Evolutionary conservation across 306 rosid genomes (phyloP).

Genomic region (Gleditsia sinensis): DNA sequence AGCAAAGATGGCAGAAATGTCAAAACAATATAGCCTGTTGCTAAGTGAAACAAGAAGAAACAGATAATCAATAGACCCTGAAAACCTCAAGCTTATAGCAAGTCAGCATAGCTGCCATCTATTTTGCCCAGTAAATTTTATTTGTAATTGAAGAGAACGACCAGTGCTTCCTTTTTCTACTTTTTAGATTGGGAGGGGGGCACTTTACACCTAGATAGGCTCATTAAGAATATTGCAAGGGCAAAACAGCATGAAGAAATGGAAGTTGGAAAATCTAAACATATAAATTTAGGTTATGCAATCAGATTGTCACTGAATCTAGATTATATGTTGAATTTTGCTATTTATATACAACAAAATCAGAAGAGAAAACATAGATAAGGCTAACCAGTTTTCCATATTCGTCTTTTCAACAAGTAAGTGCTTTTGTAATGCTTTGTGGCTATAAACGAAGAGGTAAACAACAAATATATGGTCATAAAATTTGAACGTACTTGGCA

Average conservation of each 20-base stretch:
- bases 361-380: background rate
- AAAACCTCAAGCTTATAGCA: constrained; percentile 19
- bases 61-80: background rate
- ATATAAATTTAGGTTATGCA: no score
- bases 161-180: background rate
- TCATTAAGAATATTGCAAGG: constrained; percentile 1
- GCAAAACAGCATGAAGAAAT: constrained; percentile 1
- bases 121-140: constrained; percentile 1
- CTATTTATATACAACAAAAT: background rate
- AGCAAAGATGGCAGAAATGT: constrained; percentile 33
- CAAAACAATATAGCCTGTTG: constrained; percentile 16
- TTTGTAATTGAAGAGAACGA: constrained; percentile 16
- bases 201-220: background rate
- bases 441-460: constrained; percentile 10
- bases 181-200: background rate
- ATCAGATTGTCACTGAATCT: no score
- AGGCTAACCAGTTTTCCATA: background rate
- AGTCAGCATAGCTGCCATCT: background rate
- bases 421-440: background rate
- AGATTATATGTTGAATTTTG: no score
- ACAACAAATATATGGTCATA: constrained; percentile 5
- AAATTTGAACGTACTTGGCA: constrained; percentile 74
- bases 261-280: background rate
- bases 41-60: constrained; percentile 10
- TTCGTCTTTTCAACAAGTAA: background rate